These are phyloP conservation scores for Astrephomene gubernaculifera DNA, from an alignment of 139 green algal genomes.

Conservation along the genomic window DNA sequence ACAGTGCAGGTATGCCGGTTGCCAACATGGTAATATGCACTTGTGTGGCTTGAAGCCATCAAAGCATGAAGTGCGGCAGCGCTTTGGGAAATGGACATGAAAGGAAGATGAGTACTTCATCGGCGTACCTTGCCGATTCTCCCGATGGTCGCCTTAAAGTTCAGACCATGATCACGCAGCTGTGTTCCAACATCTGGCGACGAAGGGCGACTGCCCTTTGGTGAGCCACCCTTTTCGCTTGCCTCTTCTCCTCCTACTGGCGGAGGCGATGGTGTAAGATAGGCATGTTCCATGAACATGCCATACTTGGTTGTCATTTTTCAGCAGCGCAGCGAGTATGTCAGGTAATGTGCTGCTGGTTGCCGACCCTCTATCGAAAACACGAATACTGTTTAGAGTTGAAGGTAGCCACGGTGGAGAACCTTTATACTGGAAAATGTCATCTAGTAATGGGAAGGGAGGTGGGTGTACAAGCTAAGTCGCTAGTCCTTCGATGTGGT, in stretches of 20 bases:
- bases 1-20: too few relatives aligned
- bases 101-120: too few relatives aligned
- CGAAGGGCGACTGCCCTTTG: not conserved
- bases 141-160: slow-evolving; percentile 52
- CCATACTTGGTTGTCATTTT: slow-evolving; percentile 57
- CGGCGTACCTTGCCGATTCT: slow-evolving; percentile 55
- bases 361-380: not conserved
- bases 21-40: too few relatives aligned
- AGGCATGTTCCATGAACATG: slow-evolving; percentile 56
- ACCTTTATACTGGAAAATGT: not conserved
- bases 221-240: not conserved
- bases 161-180: slow-evolving; percentile 54
- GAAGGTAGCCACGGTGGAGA: too few relatives aligned
- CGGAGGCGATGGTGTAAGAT: slow-evolving; percentile 30
- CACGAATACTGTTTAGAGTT: not conserved
- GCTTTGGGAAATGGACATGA: too few relatives aligned
- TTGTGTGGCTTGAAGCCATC: too few relatives aligned
- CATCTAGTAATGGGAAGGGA: not conserved
- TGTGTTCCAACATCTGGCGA: slow-evolving; percentile 8
- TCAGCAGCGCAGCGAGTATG: not conserved
- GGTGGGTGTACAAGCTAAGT: not conserved
- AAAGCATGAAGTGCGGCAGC: too few relatives aligned
- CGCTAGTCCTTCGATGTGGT: slow-evolving; percentile 9
- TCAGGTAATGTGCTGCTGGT: not conserved
- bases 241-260: not conserved